Percentiles rank a stretch among this genome's conserved stretches.
These are phyloP conservation scores for Naematelia encephala DNA, from an alignment of 768 basidiomycete species.

Conservation along the genomic window DNA sequence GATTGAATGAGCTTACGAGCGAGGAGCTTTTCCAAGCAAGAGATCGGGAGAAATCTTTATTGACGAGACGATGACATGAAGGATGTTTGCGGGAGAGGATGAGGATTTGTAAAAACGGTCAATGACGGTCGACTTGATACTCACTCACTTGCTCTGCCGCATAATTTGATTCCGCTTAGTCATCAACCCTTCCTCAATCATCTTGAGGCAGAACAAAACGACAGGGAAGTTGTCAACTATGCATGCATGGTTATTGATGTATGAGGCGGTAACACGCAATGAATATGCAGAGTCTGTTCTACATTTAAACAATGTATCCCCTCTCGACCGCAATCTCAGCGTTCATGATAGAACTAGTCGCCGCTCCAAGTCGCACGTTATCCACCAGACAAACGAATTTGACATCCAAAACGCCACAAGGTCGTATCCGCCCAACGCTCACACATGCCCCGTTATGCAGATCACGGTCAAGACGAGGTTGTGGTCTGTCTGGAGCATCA, in stretches of 20 bases:
- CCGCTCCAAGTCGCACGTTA: slow-evolving; percentile 93
- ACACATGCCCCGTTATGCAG: slow-evolving; percentile 89
- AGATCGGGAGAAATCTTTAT: too few species aligned
- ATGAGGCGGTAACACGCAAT: too few species aligned
- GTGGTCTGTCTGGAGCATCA: slow-evolving; percentile 86
- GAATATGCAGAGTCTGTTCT: too few species aligned
- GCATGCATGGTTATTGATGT: background rate
- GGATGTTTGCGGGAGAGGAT: background rate
- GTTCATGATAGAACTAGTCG: slow-evolving; percentile 95
- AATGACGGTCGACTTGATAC: background rate
- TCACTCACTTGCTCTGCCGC: background rate
- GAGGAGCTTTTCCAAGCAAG: too few species aligned
- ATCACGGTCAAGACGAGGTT: slow-evolving; percentile 87
- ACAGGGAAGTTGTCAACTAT: too few species aligned
- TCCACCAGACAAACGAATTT: slow-evolving; percentile 91
- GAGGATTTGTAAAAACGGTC: too few species aligned
- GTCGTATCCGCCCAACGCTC: slow-evolving; percentile 80
- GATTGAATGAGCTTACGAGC: background rate
- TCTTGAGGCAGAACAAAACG: too few species aligned
- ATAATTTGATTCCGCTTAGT: background rate
- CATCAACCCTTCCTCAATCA: background rate
- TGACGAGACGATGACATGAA: background rate
- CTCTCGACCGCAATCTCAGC: slow-evolving; percentile 89
- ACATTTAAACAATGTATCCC: slow-evolving; percentile 55
- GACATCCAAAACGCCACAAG: slow-evolving; percentile 88